Evolutionary conservation across 148 eudicot genomes (phyloP).

Genomic region (Vaccinium darrowii): DNA sequence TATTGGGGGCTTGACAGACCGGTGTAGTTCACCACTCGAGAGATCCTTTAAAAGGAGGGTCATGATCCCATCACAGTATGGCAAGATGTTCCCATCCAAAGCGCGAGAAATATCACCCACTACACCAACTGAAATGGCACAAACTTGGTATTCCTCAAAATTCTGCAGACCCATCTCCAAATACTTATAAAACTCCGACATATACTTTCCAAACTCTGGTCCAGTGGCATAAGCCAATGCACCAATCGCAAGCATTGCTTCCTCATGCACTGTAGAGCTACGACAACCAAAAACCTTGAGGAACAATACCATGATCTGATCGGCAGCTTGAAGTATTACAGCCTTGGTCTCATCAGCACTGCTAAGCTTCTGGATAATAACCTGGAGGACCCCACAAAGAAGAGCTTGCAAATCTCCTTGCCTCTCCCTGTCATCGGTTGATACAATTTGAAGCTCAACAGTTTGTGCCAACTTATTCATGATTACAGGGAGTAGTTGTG

Average conservation of each 20-base stretch:
- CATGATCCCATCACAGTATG: conserved; percentile 64
- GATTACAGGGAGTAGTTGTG: conserved; percentile 50
- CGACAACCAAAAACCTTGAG: conserved; percentile 54
- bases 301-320: conserved; percentile 53
- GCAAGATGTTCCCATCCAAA: conserved; percentile 51
- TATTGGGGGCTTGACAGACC: conserved; percentile 66
- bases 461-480: conserved; percentile 50
- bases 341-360: conserved; percentile 37
- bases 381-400: conserved; percentile 59
- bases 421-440: conserved; percentile 58
- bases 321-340: conserved; percentile 38
- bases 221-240: conserved; percentile 67
- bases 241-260: conserved; percentile 71
- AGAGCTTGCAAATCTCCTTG: conserved; percentile 68
- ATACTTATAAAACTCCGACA: conserved; percentile 61
- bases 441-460: conserved; percentile 43
- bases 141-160: conserved; percentile 66
- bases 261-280: conserved; percentile 64
- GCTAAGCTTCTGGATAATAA: conserved; percentile 58
- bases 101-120: conserved; percentile 68
- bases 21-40: conserved; percentile 51
- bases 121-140: conserved; percentile 62
- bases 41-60: conserved; percentile 55
- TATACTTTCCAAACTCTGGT: conserved; percentile 48
- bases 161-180: conserved; percentile 66